Base-by-base conservation (phyloP, 306 rosid genomes). In the Cucurbita maxima region DNA sequence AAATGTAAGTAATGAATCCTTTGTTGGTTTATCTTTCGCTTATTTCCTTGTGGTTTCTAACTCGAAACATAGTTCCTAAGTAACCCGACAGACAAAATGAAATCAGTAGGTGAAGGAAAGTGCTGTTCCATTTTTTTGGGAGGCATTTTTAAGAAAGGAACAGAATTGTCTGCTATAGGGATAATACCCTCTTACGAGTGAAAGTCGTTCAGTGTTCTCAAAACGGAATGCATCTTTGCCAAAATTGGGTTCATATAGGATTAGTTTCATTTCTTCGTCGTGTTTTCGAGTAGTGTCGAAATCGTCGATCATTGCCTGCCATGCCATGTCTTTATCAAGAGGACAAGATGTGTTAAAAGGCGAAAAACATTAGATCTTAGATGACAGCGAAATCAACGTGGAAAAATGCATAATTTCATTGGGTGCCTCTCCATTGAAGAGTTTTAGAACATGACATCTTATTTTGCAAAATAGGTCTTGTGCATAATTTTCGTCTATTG, bases 1-100 rank as follows among this genome's bases (percentile, higher is more conserved):
- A 47, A 70, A 22, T 70, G 58, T 70, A 70, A 70, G 74, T 70
- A 70, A 70, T 25, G 58, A 50, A 70, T 25, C 73, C 37, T 68
- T 70, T 25, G 45, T 51, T 30, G 44, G 25, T 70, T 50, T 30
- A 15, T 50, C 74, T 48, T 47, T 47, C 2, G 22, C 58, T 68
- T 12, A 67, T 68, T 45, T 20, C 38, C 30, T 30, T 6, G 10
- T 11, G 68, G 22, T 37, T 36, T 15, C 50, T 19, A 11, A 5
- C 50, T 7, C 3, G 7, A 48, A 50, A 48, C 55, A 3, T 48
- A 4, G 54, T 30, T 30, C 38, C 40, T 3, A 48, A 15, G 58
- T 51, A 68, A 68, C 73, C 11, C 20, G 55, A 45, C 2, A 12
- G 20, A 67, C 3, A n/a, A 40, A 41, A 51, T 40, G 25, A 63